Conservation (phyloP, 2,329 filamentous ascomycete species). For the Paraphoma sp. region DNA sequence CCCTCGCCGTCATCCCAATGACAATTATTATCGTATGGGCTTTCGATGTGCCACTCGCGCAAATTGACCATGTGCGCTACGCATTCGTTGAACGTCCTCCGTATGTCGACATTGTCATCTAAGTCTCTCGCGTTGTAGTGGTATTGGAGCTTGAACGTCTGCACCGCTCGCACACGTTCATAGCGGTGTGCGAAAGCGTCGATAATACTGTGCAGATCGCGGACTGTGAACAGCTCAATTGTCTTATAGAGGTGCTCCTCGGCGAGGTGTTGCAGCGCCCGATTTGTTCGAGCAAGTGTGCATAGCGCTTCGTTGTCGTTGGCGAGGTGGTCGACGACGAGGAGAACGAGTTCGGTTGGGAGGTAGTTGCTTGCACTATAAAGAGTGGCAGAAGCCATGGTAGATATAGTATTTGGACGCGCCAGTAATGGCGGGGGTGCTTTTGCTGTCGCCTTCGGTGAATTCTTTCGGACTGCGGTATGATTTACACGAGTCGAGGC, state of each 20-base stretch:
- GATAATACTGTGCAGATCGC: constrained; percentile 32
- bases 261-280: constrained; percentile 34
- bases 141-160: constrained; percentile 42
- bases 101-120: constrained; percentile 25
- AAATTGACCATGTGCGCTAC: constrained; percentile 39
- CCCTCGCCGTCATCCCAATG: constrained; percentile 31
- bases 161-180: constrained; percentile 36
- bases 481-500: no score
- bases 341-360: constrained; percentile 38
- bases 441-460: not conserved
- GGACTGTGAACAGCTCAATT: constrained; percentile 36
- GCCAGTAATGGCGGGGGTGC: not conserved
- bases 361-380: constrained; percentile 21
- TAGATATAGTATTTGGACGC: not conserved
- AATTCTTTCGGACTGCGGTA: no score
- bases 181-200: constrained; percentile 29
- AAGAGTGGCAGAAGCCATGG: constrained; percentile 7
- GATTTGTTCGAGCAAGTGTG: constrained; percentile 38
- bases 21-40: constrained; percentile 39
- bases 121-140: constrained; percentile 26
- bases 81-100: constrained; percentile 35
- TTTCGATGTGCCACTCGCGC: constrained; percentile 42
- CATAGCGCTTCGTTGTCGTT: constrained; percentile 30
- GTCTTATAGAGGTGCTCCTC: constrained; percentile 42
- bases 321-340: constrained; percentile 35